Evolutionary conservation across 78 protist species (phyloP), one percentile per base, ranked within the genome.

Genomic region (Speleostelium caveatum): DNA sequence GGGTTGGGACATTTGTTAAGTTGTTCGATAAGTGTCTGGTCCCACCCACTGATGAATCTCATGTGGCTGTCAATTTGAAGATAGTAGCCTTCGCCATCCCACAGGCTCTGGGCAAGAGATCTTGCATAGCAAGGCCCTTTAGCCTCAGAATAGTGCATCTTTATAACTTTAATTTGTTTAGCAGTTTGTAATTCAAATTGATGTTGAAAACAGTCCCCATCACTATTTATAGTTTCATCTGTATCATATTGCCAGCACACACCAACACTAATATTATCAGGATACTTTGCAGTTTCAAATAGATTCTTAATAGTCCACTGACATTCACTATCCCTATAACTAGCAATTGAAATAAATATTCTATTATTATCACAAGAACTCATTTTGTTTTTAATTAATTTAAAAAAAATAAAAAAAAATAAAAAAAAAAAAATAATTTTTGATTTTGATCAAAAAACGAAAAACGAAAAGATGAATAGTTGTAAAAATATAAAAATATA

Each of bases 81-180:
- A 28, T 42, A 75, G 28, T 78, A 92, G 30, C 42, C 45, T 30
- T 92, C 95, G 35, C 42, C 73, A 28, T 30, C 12, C 10, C 4
- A 92, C n/a, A 92, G 21, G 7, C 49, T 38, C 33, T 92, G 95
- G 19, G 83, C 77, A 22, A 74, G 26, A n/a, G 68, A 14, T 28
- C 95, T 75, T 59, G 95, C 95, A 35, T 45, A 86, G 61, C 95
- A 92, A 12, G 95, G 95, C 28, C 95, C 95, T 49, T 75, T 88
- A 3, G 95, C 95, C 0, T 72, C 85, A 2, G 22, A 86, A 71
- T 86, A 71, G 30, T 83, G 33, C 63, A 91, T 30, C 22, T 8
- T 62, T 38, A 75, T 59, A 14, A 16, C 68, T 22, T 59, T 66
- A 66, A 79, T 35, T 67, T 16, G 7, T 19, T n/a, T 16, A 19